Base-by-base conservation (phyloP, 257 asterid species). In the Avicennia marina region DNA sequence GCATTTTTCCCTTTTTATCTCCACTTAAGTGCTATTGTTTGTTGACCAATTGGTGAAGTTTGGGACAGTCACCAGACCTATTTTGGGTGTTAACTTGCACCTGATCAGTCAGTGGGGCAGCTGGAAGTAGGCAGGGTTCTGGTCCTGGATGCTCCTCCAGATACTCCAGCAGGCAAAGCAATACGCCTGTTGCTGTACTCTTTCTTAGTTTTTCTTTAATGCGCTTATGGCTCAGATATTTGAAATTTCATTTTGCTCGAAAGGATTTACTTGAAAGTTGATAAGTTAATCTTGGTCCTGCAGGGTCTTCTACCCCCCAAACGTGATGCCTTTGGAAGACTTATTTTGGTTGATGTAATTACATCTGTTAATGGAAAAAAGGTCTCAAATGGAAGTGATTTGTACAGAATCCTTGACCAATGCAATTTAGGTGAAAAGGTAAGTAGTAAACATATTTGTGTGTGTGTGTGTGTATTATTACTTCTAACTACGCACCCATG, bases 151-250 rank as follows among this genome's bases (percentile, higher is more conserved):
- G 99, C 99, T 76, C 99, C 97, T 57, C 69, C 81, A 26, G 70
- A 82, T 67, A 97, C 96, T 58, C 99, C 99, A n/a, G 99, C 99
- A 31, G 99, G 99, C 77, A 93, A 93, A 93, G 99, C 99, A 13
- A 97, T 93, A 84, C 26, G 95, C 65, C 18, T 26, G 2, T 63
- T 71, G 12, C 36, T 52, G 26, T 44, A 43, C 38, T 9, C 21
- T 44, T 59, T 13, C 48, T 53, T 53, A 48, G 38, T 13, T 64
- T 16, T 67, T 24, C 10, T 10, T n/a, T n/a, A n/a, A n/a, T n/a
- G n/a, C n/a, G n/a, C n/a, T 46, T 26, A 34, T 58, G 46, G 58
- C 31, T 41, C 6, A 16, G 15, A 33, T 31, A 38, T 55, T 43
- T 31, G 53, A 60, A 54, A 53, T 66, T 25, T 31, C 44, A 39